Conservation (phyloP, 164 flowering plant genomes). For the Liriodendron chinense region DNA sequence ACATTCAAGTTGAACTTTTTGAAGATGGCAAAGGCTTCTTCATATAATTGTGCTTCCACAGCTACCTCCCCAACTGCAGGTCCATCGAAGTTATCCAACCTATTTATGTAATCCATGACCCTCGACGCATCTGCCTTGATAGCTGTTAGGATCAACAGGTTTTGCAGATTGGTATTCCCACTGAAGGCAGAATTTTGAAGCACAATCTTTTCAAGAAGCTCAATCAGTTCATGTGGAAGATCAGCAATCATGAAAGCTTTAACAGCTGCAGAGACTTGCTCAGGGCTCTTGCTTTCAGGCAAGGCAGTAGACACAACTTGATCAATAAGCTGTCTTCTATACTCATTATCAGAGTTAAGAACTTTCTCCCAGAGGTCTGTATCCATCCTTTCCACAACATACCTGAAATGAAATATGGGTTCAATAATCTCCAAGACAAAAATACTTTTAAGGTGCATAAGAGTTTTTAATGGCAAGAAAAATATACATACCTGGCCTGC, state of each 20-base stretch:
- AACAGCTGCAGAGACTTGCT: slow-evolving; percentile 99
- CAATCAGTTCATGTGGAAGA: slow-evolving; percentile 97
- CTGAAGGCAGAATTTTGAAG: slow-evolving; percentile 99
- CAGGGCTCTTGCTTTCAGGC: slow-evolving; percentile 99
- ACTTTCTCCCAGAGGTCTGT: slow-evolving; percentile 95
- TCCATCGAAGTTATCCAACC: slow-evolving; percentile 98
- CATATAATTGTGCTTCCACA: slow-evolving; percentile 91
- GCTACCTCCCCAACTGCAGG: slow-evolving; percentile 99
- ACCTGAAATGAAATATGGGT: slow-evolving; percentile 42
- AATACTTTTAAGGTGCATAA: not conserved
- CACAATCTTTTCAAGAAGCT: slow-evolving; percentile 98
- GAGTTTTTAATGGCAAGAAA: not conserved
- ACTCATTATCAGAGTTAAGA: slow-evolving; percentile 88
- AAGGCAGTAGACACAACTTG: slow-evolving; percentile 99
- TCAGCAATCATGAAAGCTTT: slow-evolving; percentile 99
- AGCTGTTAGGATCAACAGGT: slow-evolving; percentile 86
- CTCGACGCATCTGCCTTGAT: slow-evolving; percentile 98
- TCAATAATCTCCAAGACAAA: slow-evolving; percentile 3
- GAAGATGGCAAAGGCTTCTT: slow-evolving; percentile 95
- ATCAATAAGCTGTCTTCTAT: slow-evolving; percentile 93
- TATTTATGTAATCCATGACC: slow-evolving; percentile 95
- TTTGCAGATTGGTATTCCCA: slow-evolving; percentile 96
- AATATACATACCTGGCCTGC: slow-evolving; percentile 78
- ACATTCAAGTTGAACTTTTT: slow-evolving; percentile 98
- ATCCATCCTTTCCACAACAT: slow-evolving; percentile 99